phyloP scores from a whole-genome alignment of 192 early-diverging fungal species.

The Spizellomyces sp. region DNA sequence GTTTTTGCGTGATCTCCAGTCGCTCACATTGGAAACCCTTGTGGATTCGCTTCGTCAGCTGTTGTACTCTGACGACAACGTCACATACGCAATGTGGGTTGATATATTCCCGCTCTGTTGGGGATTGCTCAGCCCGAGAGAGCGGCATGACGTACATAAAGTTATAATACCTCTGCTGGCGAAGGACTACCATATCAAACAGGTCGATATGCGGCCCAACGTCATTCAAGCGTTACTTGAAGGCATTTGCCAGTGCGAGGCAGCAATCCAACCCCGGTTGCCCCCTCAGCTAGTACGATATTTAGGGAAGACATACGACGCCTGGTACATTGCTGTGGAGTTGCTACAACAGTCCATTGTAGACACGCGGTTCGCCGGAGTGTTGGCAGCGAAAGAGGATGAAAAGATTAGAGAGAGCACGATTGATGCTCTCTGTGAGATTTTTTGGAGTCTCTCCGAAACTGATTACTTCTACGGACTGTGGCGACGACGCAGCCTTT shows the following conservation, averaged over 20 bases:
- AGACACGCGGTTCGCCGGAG: constrained; percentile 47
- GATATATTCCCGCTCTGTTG: constrained; percentile 83
- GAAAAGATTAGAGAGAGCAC: constrained; percentile 86
- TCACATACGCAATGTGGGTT: constrained; percentile 81
- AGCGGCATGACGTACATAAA: constrained; percentile 85
- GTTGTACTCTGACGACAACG: constrained; percentile 47
- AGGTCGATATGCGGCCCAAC: constrained; percentile 83
- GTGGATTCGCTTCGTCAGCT: constrained; percentile 44
- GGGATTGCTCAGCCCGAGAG: constrained; percentile 69
- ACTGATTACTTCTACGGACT: constrained; percentile 91
- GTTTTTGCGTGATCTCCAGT: constrained; percentile 63
- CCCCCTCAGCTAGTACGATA: constrained; percentile 94
- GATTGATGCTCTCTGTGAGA: constrained; percentile 84
- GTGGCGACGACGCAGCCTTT: constrained; percentile 87
- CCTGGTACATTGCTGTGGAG: constrained; percentile 87
- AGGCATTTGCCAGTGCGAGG: constrained; percentile 74
- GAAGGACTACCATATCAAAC: constrained; percentile 86
- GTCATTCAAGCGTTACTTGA: constrained; percentile 92
- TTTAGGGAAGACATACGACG: constrained; percentile 87
- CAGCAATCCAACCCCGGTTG: constrained; percentile 64
- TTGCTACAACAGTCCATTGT: constrained; percentile 73
- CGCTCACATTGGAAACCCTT: constrained; percentile 42
- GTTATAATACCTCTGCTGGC: constrained; percentile 82
- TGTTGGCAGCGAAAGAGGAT: constrained; percentile 70
- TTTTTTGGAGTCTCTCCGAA: constrained; percentile 85